Evolutionary conservation across 108 stramenopile species (phyloP).

Genomic region (Cyclotella cryptica): DNA sequence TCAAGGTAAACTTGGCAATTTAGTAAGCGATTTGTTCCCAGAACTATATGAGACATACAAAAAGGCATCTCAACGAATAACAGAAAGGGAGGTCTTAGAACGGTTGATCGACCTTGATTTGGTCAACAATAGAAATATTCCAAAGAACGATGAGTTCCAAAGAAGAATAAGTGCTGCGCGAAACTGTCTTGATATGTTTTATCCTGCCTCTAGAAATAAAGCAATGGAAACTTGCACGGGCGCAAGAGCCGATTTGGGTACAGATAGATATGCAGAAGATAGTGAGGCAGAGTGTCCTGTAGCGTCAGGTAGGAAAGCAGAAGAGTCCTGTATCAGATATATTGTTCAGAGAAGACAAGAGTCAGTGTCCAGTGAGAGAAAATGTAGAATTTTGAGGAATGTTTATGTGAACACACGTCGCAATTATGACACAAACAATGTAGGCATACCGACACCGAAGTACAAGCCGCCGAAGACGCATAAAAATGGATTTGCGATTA

Average conservation of each 20-base stretch:
- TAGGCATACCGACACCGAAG: constrained; percentile 3
- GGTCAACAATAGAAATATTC: not conserved
- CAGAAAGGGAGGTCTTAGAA: constrained; percentile 33
- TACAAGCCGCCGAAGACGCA: constrained; percentile 16
- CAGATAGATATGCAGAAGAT: not conserved
- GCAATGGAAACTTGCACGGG: too few relatives aligned
- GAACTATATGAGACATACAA: constrained; percentile 16
- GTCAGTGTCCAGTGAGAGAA: not conserved
- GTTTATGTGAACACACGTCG: constrained; percentile 36
- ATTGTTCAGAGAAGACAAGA: not conserved
- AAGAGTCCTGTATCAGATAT: constrained; percentile 29
- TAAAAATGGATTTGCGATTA: constrained; percentile 26
- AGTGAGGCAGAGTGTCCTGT: not conserved
- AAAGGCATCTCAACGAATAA: constrained; percentile 20
- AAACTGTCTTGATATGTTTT: constrained; percentile 31
- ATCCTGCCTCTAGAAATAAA: not conserved
- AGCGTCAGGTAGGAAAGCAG: constrained; percentile 18
- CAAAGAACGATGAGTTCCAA: not conserved
- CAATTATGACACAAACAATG: not conserved
- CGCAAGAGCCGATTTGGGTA: not conserved
- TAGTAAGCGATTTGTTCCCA: constrained; percentile 29
- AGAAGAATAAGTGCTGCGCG: constrained; percentile 29
- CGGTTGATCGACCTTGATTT: constrained; percentile 28
- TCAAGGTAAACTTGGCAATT: constrained; percentile 20
- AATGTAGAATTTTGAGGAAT: constrained; percentile 20